A percentile compares a stretch with the other conserved stretches of the same genome.
phyloP scores from a whole-genome alignment of 768 basidiomycete species.

The Lentinula raphanica region DNA sequence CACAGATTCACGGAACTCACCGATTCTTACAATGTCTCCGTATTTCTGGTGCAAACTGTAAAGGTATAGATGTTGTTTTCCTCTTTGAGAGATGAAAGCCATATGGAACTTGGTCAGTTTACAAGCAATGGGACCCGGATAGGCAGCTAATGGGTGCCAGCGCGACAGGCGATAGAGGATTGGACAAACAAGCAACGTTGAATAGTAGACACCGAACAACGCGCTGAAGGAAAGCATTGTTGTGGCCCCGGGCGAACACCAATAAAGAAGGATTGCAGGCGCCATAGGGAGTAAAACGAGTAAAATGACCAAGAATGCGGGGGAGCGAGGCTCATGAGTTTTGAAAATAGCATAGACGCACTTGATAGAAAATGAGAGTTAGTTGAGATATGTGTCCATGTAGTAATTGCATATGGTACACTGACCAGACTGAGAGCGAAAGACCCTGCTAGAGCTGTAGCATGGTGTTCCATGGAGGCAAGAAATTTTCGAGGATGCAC shows the following conservation, averaged over 20 bases:
- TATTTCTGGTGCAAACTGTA: constrained; percentile 25
- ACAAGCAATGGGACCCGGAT: constrained; percentile 26
- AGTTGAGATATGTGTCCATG: no score
- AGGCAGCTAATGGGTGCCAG: constrained; percentile 28
- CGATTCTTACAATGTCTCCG: constrained; percentile 31
- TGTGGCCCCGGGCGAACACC: not conserved
- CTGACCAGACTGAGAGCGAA: not conserved
- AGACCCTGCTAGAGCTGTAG: not conserved
- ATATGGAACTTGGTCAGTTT: constrained; percentile 27
- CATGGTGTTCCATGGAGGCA: not conserved
- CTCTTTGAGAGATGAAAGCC: constrained; percentile 12
- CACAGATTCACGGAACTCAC: no score
- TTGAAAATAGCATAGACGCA: not conserved
- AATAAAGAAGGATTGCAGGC: not conserved
- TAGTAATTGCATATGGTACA: not conserved
- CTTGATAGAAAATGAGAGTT: no score
- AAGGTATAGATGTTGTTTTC: constrained; percentile 22
- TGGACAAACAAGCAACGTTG: not conserved
- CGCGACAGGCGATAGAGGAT: constrained; percentile 28
- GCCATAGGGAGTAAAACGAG: not conserved
- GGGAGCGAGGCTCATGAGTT: not conserved
- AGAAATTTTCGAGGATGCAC: not conserved
- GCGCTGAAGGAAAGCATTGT: not conserved
- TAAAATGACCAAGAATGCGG: not conserved
- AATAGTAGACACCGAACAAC: constrained; percentile 5